phyloP scores from a whole-genome alignment of 306 rosid species.

The Lathyrus tuberosus region DNA sequence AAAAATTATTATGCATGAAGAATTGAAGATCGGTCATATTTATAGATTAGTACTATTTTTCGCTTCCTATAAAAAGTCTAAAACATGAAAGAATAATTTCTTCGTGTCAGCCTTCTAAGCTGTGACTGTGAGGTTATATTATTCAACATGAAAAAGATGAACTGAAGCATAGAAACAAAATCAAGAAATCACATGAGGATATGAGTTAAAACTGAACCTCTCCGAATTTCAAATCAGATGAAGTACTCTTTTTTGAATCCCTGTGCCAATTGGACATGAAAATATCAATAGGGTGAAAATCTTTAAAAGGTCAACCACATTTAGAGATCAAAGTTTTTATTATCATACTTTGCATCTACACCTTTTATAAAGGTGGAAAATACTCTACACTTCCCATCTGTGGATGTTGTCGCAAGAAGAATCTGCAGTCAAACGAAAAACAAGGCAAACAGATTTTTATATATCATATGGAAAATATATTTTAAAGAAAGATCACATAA shows the following conservation, averaged over 20 bases:
- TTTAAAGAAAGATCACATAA: constrained; percentile 11
- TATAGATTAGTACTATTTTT: constrained; percentile 3
- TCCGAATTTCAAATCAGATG: constrained; percentile 87
- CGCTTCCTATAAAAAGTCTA: not conserved
- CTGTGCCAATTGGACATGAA: constrained; percentile 59
- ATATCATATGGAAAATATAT: constrained; percentile 11
- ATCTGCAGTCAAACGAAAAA: constrained; percentile 54
- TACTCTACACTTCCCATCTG: constrained; percentile 93
- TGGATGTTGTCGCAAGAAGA: constrained; percentile 92
- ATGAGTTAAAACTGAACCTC: constrained; percentile 66
- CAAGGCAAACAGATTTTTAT: not conserved
- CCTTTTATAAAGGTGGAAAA: constrained; percentile 93
- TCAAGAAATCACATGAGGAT: constrained; percentile 27
- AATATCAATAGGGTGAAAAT: constrained; percentile 31
- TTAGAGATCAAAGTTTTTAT: constrained; percentile 32
- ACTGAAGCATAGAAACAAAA: constrained; percentile 15
- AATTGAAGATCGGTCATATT: not conserved
- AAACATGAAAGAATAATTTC: constrained; percentile 20
- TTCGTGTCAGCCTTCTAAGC: constrained; percentile 15
- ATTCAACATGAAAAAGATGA: constrained; percentile 5
- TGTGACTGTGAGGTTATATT: constrained; percentile 5
- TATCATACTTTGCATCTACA: constrained; percentile 84
- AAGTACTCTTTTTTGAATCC: constrained; percentile 71
- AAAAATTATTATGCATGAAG: constrained; percentile 1
- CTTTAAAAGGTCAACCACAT: constrained; percentile 32